Evolutionary conservation across 2,329 filamentous ascomycete genomes (phyloP), one percentile per base, ranked within the genome.

Genomic region (Exophiala lecanii-corni): DNA sequence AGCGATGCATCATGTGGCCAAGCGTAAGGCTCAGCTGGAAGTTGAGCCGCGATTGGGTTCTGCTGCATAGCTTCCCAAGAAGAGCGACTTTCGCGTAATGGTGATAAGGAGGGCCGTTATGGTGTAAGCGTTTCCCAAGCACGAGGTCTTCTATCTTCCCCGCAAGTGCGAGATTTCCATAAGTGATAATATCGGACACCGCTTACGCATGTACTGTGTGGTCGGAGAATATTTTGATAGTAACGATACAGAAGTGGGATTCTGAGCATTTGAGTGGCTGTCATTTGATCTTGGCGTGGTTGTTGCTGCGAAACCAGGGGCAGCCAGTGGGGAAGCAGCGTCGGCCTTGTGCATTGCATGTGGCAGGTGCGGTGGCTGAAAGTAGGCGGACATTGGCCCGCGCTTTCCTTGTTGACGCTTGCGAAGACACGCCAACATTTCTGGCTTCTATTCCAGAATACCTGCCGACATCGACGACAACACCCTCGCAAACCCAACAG

Each of bases 1-100:
- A 72, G 61, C 5, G 63, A 63, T 2, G 64, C 62, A 55, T 70
- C 66, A 49, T 71, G 67, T 6, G 69, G 69, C 67, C 68, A 52
- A 16, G 16, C 28, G 39, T 52, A 52, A n/a, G 49, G 49, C 5
- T 37, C 15, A 16, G 45, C 39, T 32, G n/a, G n/a, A n/a, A n/a
- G n/a, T n/a, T n/a, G n/a, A n/a, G n/a, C n/a, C n/a, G n/a, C n/a
- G n/a, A n/a, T n/a, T n/a, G n/a, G n/a, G n/a, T n/a, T n/a, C n/a
- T n/a, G n/a, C n/a, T n/a, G n/a, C n/a, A n/a, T n/a, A n/a, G n/a
- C n/a, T n/a, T n/a, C n/a, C n/a, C n/a, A n/a, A n/a, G n/a, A n/a
- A n/a, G n/a, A n/a, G n/a, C n/a, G n/a, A n/a, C n/a, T n/a, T n/a
- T n/a, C n/a, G n/a, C n/a, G n/a, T n/a, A n/a, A n/a, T n/a, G n/a